Evolutionary conservation across 2,329 filamentous ascomycete genomes (phyloP).

Genomic region (Pestalotiopsis sp.): DNA sequence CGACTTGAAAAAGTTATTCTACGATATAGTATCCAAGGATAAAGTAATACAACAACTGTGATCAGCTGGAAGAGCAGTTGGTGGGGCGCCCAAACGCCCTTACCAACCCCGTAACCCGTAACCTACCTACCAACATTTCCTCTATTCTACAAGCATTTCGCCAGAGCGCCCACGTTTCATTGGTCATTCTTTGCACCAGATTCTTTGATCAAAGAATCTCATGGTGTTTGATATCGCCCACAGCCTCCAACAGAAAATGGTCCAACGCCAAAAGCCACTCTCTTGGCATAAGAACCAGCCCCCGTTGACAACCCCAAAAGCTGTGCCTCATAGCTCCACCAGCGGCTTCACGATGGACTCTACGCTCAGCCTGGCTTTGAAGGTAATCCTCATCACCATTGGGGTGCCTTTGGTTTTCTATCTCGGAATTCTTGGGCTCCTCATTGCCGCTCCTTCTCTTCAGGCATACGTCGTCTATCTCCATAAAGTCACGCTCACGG

Average conservation of each 20-base stretch:
- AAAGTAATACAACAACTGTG: too few species aligned
- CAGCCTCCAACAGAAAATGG: neutral
- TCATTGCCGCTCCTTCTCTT: conserved; percentile 31
- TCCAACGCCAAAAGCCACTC: neutral
- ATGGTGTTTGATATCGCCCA: too few species aligned
- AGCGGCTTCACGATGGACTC: neutral
- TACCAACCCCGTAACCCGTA: too few species aligned
- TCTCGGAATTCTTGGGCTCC: conserved; percentile 12
- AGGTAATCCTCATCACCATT: neutral
- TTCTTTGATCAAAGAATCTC: too few species aligned
- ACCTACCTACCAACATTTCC: too few species aligned
- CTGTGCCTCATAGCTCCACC: neutral
- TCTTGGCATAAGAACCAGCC: neutral
- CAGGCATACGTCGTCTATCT: conserved; percentile 62
- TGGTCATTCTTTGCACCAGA: too few species aligned
- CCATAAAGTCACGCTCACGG: conserved; percentile 55
- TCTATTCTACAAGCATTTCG: too few species aligned
- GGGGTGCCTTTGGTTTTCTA: neutral
- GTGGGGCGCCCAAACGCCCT: too few species aligned
- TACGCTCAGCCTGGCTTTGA: neutral
- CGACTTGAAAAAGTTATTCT: neutral
- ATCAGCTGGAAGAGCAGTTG: too few species aligned
- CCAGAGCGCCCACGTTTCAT: too few species aligned
- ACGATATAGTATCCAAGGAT: neutral
- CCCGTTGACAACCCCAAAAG: neutral